phyloP scores from a whole-genome alignment of 768 basidiomycete genomes.

The Aureoboletus auriporus region DNA sequence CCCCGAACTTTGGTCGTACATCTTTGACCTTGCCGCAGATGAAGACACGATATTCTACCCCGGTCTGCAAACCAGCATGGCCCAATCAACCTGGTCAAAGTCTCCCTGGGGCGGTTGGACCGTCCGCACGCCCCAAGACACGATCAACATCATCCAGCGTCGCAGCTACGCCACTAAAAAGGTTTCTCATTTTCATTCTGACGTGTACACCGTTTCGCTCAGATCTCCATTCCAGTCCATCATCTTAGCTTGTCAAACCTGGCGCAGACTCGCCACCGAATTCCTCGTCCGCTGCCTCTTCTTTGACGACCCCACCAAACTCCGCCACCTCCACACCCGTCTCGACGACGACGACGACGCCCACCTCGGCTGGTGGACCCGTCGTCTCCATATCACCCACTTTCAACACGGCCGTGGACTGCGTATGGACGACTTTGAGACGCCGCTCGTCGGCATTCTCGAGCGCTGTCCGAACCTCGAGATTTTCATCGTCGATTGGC shows the following conservation, averaged over 20 bases:
- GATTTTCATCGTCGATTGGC: slow-evolving; percentile 66
- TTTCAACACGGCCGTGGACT: slow-evolving; percentile 40
- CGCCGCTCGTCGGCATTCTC: slow-evolving; percentile 55
- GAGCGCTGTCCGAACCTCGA: slow-evolving; percentile 68
- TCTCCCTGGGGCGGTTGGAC: slow-evolving; percentile 45
- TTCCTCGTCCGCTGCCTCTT: slow-evolving; percentile 67
- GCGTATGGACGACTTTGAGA: slow-evolving; percentile 47
- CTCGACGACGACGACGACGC: slow-evolving; percentile 49
- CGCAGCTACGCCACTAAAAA: slow-evolving; percentile 65
- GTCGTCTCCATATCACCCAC: slow-evolving; percentile 64
- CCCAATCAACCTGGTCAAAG: slow-evolving; percentile 63
- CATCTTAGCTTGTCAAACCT: slow-evolving; percentile 60
- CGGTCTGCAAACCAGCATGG: slow-evolving; percentile 57
- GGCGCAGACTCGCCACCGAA: slow-evolving; percentile 59
- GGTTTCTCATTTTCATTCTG: slow-evolving; percentile 30
- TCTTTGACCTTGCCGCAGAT: slow-evolving; percentile 68
- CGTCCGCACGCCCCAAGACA: slow-evolving; percentile 57
- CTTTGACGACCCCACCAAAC: slow-evolving; percentile 55
- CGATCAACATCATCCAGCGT: slow-evolving; percentile 52
- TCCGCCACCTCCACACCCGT: slow-evolving; percentile 48
- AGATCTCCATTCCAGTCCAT: slow-evolving; percentile 46
- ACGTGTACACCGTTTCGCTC: not conserved
- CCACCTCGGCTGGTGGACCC: slow-evolving; percentile 67
- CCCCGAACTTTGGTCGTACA: slow-evolving; percentile 64
- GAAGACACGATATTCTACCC: slow-evolving; percentile 66